phyloP scores from a whole-genome alignment of 2,329 filamentous ascomycete genomes.

The Claviceps citrina region DNA sequence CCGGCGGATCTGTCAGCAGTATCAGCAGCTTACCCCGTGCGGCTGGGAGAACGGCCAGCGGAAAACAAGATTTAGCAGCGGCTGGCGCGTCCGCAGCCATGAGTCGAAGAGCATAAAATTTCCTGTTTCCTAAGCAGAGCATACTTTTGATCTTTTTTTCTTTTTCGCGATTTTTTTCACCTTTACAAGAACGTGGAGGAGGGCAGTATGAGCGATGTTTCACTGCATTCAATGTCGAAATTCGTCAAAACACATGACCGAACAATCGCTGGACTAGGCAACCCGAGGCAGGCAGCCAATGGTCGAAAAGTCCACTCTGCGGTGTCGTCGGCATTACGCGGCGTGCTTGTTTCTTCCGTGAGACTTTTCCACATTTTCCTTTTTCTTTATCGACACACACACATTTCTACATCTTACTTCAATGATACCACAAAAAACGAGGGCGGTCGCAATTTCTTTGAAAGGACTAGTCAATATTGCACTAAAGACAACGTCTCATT shows the following conservation, averaged over 20 bases:
- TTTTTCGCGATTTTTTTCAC: no score
- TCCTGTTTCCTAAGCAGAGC: neutral
- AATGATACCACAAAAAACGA: neutral
- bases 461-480: neutral
- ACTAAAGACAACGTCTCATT: neutral
- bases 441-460: neutral
- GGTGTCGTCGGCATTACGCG: no score
- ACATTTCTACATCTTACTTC: neutral
- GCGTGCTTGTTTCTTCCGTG: no score
- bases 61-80: slow-evolving; percentile 42
- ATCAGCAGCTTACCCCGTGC: slow-evolving; percentile 41
- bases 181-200: no score
- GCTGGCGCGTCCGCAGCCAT: slow-evolving; percentile 45
- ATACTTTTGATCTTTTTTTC: neutral
- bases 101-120: slow-evolving; percentile 32
- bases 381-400: no score
- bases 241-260: no score
- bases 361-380: no score
- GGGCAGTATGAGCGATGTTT: no score
- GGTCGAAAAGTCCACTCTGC: no score
- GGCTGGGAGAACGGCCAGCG: slow-evolving; percentile 40
- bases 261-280: no score
- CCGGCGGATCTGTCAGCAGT: slow-evolving; percentile 20
- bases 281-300: no score
- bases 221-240: no score